phyloP scores from a whole-genome alignment of 768 basidiomycete genomes.

The Kwoniella pini region DNA sequence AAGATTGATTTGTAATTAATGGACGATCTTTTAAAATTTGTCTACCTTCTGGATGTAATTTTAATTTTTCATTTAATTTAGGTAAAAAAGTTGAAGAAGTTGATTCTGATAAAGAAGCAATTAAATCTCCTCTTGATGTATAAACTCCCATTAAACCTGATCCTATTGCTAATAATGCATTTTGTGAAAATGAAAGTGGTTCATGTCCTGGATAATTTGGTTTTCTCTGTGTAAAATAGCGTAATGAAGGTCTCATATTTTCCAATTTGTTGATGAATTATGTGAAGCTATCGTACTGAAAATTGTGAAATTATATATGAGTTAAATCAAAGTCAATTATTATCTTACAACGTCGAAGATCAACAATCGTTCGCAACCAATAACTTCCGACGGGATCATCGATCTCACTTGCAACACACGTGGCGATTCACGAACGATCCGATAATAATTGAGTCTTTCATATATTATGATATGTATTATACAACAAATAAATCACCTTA shows the following conservation, averaged over 20 bases:
- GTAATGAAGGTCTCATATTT: conserved; percentile 6
- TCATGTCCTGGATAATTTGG: conserved; percentile 56
- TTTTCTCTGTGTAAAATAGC: neutral
- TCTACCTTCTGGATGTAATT: conserved; percentile 76
- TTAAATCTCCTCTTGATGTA: conserved; percentile 80
- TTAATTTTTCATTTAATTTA: conserved; percentile 73
- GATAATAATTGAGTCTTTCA: too few species aligned
- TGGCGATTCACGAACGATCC: too few species aligned
- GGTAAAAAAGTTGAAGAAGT: conserved; percentile 80
- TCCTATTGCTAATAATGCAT: conserved; percentile 79
- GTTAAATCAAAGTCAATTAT: too few species aligned
- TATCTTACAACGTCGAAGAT: too few species aligned
- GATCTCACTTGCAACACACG: neutral
- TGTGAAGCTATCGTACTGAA: too few species aligned
- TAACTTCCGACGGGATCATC: conserved; percentile 6
- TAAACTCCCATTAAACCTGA: conserved; percentile 76
- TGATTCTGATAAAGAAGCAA: conserved; percentile 90
- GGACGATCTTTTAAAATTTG: conserved; percentile 81
- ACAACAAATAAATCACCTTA: neutral
- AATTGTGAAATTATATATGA: too few species aligned
- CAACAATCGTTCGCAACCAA: neutral
- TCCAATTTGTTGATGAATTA: neutral
- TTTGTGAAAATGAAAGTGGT: conserved; percentile 78
- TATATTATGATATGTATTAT: neutral
- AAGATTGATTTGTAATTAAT: conserved; percentile 70